A percentile compares a stretch with the other conserved stretches of the same genome.
Conservation (phyloP, 1,139 yeast genomes). For the Pichia kudriavzevii region DNA sequence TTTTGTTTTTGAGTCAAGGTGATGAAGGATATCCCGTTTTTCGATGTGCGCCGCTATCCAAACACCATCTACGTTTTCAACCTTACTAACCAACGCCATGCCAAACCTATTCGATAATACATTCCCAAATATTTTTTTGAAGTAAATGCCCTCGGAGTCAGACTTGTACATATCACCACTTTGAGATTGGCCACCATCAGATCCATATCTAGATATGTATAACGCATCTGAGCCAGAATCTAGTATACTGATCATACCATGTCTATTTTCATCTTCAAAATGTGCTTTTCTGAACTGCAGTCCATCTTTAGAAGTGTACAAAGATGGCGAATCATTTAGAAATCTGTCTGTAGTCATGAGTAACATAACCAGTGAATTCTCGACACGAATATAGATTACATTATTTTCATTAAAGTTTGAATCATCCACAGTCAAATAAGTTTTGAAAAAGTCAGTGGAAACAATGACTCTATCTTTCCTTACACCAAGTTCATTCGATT, state of each 20-base stretch:
- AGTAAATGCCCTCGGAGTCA: conserved; percentile 57
- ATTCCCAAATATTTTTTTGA: conserved; percentile 39
- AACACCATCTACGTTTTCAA: conserved; percentile 62
- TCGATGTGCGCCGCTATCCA: conserved; percentile 40
- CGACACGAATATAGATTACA: conserved; percentile 42
- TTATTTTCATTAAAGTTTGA: conserved; percentile 27
- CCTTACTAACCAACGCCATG: conserved; percentile 38
- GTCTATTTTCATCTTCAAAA: conserved; percentile 34
- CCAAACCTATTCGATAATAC: conserved; percentile 36
- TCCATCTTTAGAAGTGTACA: conserved; percentile 57
- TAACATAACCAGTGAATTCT: conserved; percentile 46
- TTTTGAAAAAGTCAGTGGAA: conserved; percentile 49
- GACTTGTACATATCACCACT: conserved; percentile 44
- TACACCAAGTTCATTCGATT: conserved; percentile 38
- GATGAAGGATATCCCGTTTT: conserved; percentile 14
- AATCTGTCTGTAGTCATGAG: conserved; percentile 45
- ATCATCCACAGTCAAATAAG: conserved; percentile 29
- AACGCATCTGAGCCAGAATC: conserved; percentile 52
- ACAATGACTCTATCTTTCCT: conserved; percentile 37
- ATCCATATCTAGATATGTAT: conserved; percentile 43
- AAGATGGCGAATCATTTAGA: conserved; percentile 33
- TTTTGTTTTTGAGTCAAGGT: conserved; percentile 27
- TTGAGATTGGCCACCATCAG: conserved; percentile 19
- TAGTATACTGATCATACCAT: conserved; percentile 44
- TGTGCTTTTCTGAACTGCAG: conserved; percentile 43